A percentile compares a stretch with the other conserved stretches of the same genome.
Evolutionary conservation across 1,139 yeast species (phyloP).

Genomic region (Suhomyces terraborum): DNA sequence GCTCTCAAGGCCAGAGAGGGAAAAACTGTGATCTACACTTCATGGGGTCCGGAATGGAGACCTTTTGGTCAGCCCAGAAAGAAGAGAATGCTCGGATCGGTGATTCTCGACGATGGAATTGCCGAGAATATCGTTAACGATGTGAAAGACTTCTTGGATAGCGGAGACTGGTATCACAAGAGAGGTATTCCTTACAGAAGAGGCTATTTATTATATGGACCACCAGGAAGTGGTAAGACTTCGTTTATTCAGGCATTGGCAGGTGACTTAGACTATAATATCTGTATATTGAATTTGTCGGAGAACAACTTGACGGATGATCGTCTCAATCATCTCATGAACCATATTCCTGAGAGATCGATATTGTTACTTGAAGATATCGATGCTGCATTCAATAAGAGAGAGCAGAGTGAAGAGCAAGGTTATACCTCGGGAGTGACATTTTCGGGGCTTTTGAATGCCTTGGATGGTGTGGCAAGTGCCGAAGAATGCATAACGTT

Average conservation of each 20-base stretch:
- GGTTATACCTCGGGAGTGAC: conserved; percentile 86
- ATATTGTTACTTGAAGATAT: conserved; percentile 85
- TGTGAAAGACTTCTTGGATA: conserved; percentile 72
- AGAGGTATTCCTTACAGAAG: conserved; percentile 97
- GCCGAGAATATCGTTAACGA: conserved; percentile 67
- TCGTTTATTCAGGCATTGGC: conserved; percentile 95
- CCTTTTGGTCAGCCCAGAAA: conserved; percentile 96
- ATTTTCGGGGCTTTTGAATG: conserved; percentile 89
- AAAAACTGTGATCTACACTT: conserved; percentile 87
- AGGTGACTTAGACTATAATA: conserved; percentile 93
- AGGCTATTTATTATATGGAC: conserved; percentile 92
- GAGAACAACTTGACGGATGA: conserved; percentile 94
- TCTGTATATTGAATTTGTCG: conserved; percentile 86
- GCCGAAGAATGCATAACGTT: conserved; percentile 96
- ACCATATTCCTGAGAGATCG: conserved; percentile 90
- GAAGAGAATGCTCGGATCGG: conserved; percentile 82
- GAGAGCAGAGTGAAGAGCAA: conserved; percentile 76
- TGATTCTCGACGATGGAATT: conserved; percentile 76
- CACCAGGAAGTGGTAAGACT: conserved; percentile 98
- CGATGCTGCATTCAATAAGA: conserved; percentile 90
- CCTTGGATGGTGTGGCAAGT: conserved; percentile 97
- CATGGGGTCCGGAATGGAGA: conserved; percentile 99
- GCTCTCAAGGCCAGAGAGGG: conserved; percentile 89
- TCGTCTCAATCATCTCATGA: conserved; percentile 90
- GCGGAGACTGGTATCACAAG: conserved; percentile 91